These are phyloP conservation scores for Hirschioporus abietinus DNA, from an alignment of 768 basidiomycete species.

Conservation along the genomic window DNA sequence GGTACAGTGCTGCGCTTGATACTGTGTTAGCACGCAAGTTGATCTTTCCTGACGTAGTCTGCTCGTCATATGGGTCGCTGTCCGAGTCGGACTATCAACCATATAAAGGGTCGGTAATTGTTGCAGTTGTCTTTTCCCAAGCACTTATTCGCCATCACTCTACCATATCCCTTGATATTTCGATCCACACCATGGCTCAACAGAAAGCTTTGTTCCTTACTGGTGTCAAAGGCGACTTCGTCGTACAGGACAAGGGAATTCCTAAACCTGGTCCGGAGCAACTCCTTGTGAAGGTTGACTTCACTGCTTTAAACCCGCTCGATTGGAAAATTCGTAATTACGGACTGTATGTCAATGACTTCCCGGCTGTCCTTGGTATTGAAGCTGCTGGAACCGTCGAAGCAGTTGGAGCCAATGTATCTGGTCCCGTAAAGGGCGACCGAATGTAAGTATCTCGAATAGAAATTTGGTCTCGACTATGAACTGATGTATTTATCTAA, in stretches of 20 bases:
- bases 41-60: too few species aligned
- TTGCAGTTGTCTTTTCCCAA: too few species aligned
- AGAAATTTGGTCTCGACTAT: too few species aligned
- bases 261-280: constrained; percentile 22
- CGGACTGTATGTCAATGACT: constrained; percentile 25
- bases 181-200: constrained; percentile 3
- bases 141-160: too few species aligned
- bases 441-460: too few species aligned
- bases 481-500: constrained; percentile 4
- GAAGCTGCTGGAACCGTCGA: constrained; percentile 73
- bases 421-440: constrained; percentile 28
- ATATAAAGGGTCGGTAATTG: too few species aligned
- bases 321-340: constrained; percentile 5
- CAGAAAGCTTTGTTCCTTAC: constrained; percentile 14
- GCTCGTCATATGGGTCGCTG: too few species aligned
- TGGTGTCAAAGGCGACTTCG: constrained; percentile 9
- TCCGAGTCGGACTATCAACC: too few species aligned
- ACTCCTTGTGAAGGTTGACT: constrained; percentile 25
- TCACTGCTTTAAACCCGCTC: constrained; percentile 26
- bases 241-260: constrained; percentile 9
- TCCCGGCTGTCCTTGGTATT: constrained; percentile 67
- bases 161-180: too few species aligned
- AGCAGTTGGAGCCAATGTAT: constrained; percentile 35
- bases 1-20: too few species aligned
- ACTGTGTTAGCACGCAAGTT: too few species aligned